These are phyloP conservation scores for Pseudocercospora vitis DNA, from an alignment of 2,329 filamentous ascomycete genomes.

Conservation along the genomic window DNA sequence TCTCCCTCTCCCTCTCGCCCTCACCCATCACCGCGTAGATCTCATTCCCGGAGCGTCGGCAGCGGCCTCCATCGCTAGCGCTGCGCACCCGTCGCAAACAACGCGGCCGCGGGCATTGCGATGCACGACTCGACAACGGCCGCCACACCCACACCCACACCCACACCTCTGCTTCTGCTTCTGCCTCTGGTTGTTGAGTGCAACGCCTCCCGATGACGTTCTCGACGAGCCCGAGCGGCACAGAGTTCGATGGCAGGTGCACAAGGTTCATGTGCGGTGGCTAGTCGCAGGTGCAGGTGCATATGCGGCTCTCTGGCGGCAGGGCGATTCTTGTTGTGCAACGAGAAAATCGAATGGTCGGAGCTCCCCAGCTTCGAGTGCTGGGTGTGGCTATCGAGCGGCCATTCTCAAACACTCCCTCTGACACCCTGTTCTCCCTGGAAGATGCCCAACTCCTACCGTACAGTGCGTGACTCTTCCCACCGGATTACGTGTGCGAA, in stretches of 20 bases:
- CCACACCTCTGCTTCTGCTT: background rate
- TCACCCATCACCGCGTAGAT: too few species aligned
- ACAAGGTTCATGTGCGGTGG: constrained; percentile 21
- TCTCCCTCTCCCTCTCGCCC: background rate
- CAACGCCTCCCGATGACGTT: background rate
- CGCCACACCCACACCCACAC: constrained; percentile 2
- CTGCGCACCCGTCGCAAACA: background rate
- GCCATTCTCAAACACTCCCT: background rate
- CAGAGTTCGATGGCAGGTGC: constrained; percentile 22
- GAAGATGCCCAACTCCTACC: background rate
- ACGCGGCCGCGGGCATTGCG: background rate
- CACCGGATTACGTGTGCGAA: too few species aligned
- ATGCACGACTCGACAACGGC: constrained; percentile 7
- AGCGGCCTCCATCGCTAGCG: background rate
- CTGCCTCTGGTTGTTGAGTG: constrained; percentile 3
- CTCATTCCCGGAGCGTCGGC: constrained; percentile 2
- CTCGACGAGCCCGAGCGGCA: constrained; percentile 6
- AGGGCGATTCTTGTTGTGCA: background rate
- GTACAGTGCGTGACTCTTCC: too few species aligned
- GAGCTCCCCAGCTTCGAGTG: background rate
- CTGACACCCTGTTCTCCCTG: background rate
- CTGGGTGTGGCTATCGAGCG: constrained; percentile 2
- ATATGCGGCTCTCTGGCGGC: constrained; percentile 17
- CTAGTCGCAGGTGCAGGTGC: constrained; percentile 23
- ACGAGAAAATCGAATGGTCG: constrained; percentile 7